Evolutionary conservation across 2,329 filamentous ascomycete genomes (phyloP), one percentile per base, ranked within the genome.

Genomic region (Mollisiaceae sp.): DNA sequence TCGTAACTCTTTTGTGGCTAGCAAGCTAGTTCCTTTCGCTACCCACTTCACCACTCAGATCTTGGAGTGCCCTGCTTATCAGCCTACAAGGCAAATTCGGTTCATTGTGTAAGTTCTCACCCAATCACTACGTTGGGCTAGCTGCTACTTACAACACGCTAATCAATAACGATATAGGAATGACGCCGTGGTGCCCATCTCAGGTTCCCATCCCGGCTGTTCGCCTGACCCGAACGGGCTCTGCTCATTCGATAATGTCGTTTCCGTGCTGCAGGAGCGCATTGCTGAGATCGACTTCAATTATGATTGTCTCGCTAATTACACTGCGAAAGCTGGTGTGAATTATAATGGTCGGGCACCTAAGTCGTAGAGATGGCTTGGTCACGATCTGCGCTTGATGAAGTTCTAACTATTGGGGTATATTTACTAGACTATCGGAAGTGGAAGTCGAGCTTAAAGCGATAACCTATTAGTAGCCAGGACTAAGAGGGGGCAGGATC

Each of bases 241-340:
- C 24, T 67, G 65, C 39, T 64, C 65, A 12, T 55, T 67, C 18
- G 65, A 67, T 27, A 67, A 58, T 9, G 65, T 67, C 1, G 59
- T 64, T 12, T 64, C 65, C 8, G 54, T 64, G 8, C 55, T 67
- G 4, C 62, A 64, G 39, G 50, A 64, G 24, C 59, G 62, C 1
- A 67, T 67, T 38, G 62, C 24, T 4, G 65, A 67, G 62, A 67
- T 67, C 32, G 65, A 62, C 47, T 67, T 60, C 38, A 41, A 67
- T 15, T 56, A 67, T 39, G 65, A 67, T 39, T 67, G 65, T 64
- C 60, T 67, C 22, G 59, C 20, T 1, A 67, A 67, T 15, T 67
- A 67, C 22, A 67, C 65, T 20, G 65, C 62, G 4, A 39, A 36
- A 32, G 43, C 59, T 47, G 65, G 65, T 11, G 41, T 64, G 1